Evolutionary conservation across 345 rosid species (phyloP), one percentile per base, ranked within the genome.

Genomic region (Sapria himalayana): DNA sequence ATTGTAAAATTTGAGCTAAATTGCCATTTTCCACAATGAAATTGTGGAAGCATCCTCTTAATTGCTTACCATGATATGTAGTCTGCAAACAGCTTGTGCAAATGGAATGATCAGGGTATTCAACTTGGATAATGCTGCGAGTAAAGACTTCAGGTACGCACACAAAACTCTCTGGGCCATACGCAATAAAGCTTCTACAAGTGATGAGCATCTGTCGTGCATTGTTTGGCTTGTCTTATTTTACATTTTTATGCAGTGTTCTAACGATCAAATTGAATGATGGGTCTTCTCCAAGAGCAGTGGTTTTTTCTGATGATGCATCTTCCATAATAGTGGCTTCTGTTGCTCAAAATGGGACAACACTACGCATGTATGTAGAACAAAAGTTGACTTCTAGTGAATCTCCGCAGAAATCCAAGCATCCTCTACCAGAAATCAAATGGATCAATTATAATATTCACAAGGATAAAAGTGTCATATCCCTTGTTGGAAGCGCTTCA

Each of bases 91-190:
- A 89, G 95, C 74, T 54, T 91, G 99, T 43, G 75, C 60, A 31
- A 95, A 91, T 67, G 86, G 99, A 60, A 71, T 66, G 39, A 63
- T 77, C 39, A 73, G 99, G 66, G 70, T 84, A 41, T 84, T 73
- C 50, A 78, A 76, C 72, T 60, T 89, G 70, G 93, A 89, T 48
- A 84, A 89, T 59, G 95, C 86, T 46, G 66, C 77, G 4, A 89
- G 85, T 63, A 89, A 79, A 77, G 79, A 94, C 69, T 82, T 79
- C 72, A 89, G 76, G 95, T 89, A 79, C 12, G 73, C 46, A 44
- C 29, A 3, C 21, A 2, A 32, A 24, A 7, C 7, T 0, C 27
- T 15, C 45, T 39, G 60, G 13, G 27, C 22, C 0, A 2, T 25
- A n/a, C n/a, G n/a, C n/a, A n/a, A n/a, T n/a, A n/a, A n/a, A n/a